Base-by-base conservation (phyloP, 1,284 basidiomycete genomes). In the Pseudozyma pruni region DNA sequence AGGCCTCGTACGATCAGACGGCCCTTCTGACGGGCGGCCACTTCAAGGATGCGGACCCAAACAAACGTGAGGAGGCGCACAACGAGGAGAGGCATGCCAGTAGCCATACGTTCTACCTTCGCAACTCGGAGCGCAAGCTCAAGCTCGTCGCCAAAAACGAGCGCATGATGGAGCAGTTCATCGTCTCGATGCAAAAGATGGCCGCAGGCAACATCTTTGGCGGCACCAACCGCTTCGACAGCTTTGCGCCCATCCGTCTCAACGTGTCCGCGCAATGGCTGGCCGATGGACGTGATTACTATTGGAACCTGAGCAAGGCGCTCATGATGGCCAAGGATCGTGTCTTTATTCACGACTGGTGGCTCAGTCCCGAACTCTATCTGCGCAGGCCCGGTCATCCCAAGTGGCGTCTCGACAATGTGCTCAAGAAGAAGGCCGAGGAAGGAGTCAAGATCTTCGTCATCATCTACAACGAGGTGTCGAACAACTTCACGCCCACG, bases 211-310 rank as follows among this genome's bases (percentile, higher is more conserved):
- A 90, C 34, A 89, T 90, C 62, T 98, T 92, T 85, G 89, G 89
- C 1, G 88, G 90, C 17, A 86, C 86, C 38, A 94, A 97, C 81
- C 74, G 78, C 22, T 78, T 75, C 53, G 92, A 90, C 64, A 95
- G 92, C 73, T 98, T 96, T 83, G 91, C 95, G 3, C 96, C 96
- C 0, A 91, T 97, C 58, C 88, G 95, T 16, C 84, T 92, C 76
- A 94, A 98, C 77, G 94, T 94, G 2, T 90, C 92, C 33, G 92
- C 94, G 0, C 95, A 98, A 78, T 98, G 96, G 96, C 88, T 98
- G 4, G 94, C 98, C n/a, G 96, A 99, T 83, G 96, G 95, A n/a
- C 73, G 80, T 23, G 80, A 82, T 58, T 82, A 82, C 67, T 81
- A 69, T 45, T 81, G 80, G 80, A 95, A 95, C 80, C 85, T 98